A percentile compares a stretch with the other conserved stretches of the same genome.
These are phyloP conservation scores for Volutella citrinella DNA, from an alignment of 2,329 filamentous ascomycete genomes.

Conservation along the genomic window DNA sequence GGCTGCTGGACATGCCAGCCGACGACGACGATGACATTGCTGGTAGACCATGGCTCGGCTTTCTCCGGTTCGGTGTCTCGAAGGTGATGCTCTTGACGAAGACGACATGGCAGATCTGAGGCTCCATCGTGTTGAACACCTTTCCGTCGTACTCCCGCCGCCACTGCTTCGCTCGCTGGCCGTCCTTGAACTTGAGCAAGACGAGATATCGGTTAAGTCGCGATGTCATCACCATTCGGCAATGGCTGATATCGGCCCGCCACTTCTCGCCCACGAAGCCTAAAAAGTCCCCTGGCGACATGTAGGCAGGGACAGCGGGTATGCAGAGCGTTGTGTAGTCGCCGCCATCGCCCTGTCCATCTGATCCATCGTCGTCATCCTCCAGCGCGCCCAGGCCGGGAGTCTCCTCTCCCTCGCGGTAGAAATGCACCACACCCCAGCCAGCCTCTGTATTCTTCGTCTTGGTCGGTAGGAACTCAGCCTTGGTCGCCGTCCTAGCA, in stretches of 20 bases:
- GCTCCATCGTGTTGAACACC: conserved; percentile 90
- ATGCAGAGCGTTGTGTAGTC: conserved; percentile 89
- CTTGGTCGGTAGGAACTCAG: conserved; percentile 69
- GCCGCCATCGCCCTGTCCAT: conserved; percentile 40
- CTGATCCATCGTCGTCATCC: conserved; percentile 23
- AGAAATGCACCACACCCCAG: conserved; percentile 93
- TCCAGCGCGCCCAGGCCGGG: conserved; percentile 44
- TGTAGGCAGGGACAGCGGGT: conserved; percentile 89
- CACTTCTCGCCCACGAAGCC: conserved; percentile 90
- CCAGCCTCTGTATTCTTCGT: conserved; percentile 73
- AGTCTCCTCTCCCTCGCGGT: conserved; percentile 78
- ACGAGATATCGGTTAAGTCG: conserved; percentile 91
- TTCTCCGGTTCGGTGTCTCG: conserved; percentile 55
- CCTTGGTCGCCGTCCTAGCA: conserved; percentile 77
- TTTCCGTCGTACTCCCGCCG: conserved; percentile 87
- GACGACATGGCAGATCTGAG: conserved; percentile 91
- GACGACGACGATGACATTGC: conserved; percentile 51
- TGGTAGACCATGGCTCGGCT: conserved; percentile 55
- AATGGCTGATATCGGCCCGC: conserved; percentile 83
- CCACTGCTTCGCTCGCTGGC: conserved; percentile 73
- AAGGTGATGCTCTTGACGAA: conserved; percentile 93
- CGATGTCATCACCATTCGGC: conserved; percentile 88
- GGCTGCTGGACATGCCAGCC: conserved; percentile 38
- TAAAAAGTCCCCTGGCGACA: conserved; percentile 85
- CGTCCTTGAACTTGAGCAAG: conserved; percentile 85